Evolutionary conservation across 2,329 filamentous ascomycete species (phyloP), one percentile per base, ranked within the genome.

Genomic region (Aspergillus bombycis): DNA sequence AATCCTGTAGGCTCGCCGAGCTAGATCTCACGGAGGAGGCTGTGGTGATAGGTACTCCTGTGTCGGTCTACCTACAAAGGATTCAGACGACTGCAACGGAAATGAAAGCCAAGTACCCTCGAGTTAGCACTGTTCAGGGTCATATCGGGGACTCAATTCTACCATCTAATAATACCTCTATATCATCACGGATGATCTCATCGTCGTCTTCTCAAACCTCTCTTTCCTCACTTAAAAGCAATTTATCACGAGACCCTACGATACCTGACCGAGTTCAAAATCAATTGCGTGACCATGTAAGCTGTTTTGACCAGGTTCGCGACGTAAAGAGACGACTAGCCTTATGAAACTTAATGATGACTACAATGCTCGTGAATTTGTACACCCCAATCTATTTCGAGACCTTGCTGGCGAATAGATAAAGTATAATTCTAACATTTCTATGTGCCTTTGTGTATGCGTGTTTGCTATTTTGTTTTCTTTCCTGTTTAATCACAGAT

Each of bases 1-100:
- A 97, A 81, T 88, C 91, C 34, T 97, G 94, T 85, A 88, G 93
- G 68, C 84, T 97, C 52, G 91, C 92, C 69, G 94, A 97, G 80
- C 89, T 94, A 72, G 93, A 97, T 79, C 89, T 88, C 79, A 65
- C 67, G 30, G 62, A 62, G 50, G 62, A 66, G 50, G 36, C 65
- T 23, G 14, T 19, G 6, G 23, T 19, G 23, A 28, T 28, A 28
- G 23, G 23, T 26, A 28, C 59, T 62, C 14, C 65, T 67, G n/a
- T 63, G 61, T 26, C 63, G 9, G 12, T 28, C n/a, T 14, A 28
- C 10, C 12, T 2, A 28, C 21, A 48, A 48, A 28, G 12, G 9
- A 14, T 12, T 28, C 23, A 26, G 4, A 46, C 6, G 45, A 14
- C 12, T 28, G 5, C 45, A 28, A 23, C 43, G 12, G 43, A 46